Conservation (phyloP, 192 early-diverging fungal genomes). For the Geranomyces michiganensis region DNA sequence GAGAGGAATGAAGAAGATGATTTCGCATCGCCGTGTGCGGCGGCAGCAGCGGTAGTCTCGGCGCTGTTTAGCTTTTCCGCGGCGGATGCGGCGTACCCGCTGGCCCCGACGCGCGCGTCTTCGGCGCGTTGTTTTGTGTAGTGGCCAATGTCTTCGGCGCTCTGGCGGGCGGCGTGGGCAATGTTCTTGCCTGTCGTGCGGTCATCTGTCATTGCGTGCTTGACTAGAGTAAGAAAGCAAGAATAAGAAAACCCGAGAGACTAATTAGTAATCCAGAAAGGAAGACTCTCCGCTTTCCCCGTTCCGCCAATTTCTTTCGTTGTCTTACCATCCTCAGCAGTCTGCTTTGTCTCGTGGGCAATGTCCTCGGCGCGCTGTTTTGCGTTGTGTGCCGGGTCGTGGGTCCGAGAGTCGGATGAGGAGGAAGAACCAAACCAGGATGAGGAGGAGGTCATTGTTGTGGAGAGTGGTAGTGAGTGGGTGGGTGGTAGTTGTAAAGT, state of each 20-base stretch:
- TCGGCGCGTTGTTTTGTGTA: conserved; percentile 29
- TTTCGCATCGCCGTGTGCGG: not conserved
- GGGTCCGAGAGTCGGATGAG: not conserved
- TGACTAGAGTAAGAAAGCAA: not conserved
- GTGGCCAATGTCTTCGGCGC: conserved; percentile 21
- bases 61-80: not conserved
- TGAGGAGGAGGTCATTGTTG: not conserved
- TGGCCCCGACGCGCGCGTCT: conserved; percentile 4
- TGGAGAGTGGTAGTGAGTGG: not conserved
- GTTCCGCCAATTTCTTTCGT: not conserved
- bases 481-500: not conserved
- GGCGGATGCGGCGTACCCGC: not conserved
- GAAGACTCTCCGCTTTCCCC: too few species aligned
- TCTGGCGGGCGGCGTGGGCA: conserved; percentile 19
- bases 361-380: conserved; percentile 21
- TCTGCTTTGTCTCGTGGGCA: conserved; percentile 29
- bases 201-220: conserved; percentile 12
- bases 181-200: conserved; percentile 23
- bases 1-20: too few species aligned
- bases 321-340: conserved; percentile 28
- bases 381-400: conserved; percentile 27
- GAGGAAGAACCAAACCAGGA: not conserved
- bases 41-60: not conserved
- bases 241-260: too few species aligned
- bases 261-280: not conserved